Percentiles rank a stretch among this genome's conserved stretches.
Conservation (phyloP, 2,329 filamentous ascomycete species). For the Fusarium ambrosium region DNA sequence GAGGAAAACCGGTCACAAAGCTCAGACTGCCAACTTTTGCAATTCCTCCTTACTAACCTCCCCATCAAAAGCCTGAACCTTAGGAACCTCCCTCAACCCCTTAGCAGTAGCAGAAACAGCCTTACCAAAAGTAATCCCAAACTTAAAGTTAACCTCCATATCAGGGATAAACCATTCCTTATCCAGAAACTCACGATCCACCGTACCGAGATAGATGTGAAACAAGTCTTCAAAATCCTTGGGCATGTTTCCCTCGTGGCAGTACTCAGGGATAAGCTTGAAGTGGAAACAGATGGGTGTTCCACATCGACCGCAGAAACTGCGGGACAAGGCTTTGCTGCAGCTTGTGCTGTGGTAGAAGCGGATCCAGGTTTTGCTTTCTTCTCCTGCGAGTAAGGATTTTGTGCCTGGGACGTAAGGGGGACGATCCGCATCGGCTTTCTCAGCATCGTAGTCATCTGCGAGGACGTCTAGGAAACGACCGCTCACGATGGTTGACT, state of each 20-base stretch:
- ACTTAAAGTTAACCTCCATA: slow-evolving; percentile 32
- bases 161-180: slow-evolving; percentile 37
- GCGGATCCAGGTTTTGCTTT: slow-evolving; percentile 40
- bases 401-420: slow-evolving; percentile 38
- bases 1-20: neutral
- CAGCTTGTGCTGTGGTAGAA: slow-evolving; percentile 44
- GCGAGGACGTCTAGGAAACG: slow-evolving; percentile 35
- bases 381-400: slow-evolving; percentile 25
- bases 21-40: neutral
- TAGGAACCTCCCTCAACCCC: slow-evolving; percentile 20
- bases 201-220: slow-evolving; percentile 33
- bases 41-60: slow-evolving; percentile 27
- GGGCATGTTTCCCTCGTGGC: slow-evolving; percentile 32
- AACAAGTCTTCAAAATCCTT: slow-evolving; percentile 32
- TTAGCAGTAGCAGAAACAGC: slow-evolving; percentile 35
- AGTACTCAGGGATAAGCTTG: slow-evolving; percentile 24
- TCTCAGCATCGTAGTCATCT: slow-evolving; percentile 26
- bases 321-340: slow-evolving; percentile 31
- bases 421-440: slow-evolving; percentile 30
- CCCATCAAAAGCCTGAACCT: slow-evolving; percentile 30
- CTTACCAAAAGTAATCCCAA: slow-evolving; percentile 37
- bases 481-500: slow-evolving; percentile 23
- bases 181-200: slow-evolving; percentile 42
- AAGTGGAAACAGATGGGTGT: slow-evolving; percentile 39
- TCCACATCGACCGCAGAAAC: slow-evolving; percentile 47